Percentiles rank a stretch among this genome's conserved stretches.
phyloP scores from a whole-genome alignment of 106 monocot genomes.

The Xerophyta viscosa region DNA sequence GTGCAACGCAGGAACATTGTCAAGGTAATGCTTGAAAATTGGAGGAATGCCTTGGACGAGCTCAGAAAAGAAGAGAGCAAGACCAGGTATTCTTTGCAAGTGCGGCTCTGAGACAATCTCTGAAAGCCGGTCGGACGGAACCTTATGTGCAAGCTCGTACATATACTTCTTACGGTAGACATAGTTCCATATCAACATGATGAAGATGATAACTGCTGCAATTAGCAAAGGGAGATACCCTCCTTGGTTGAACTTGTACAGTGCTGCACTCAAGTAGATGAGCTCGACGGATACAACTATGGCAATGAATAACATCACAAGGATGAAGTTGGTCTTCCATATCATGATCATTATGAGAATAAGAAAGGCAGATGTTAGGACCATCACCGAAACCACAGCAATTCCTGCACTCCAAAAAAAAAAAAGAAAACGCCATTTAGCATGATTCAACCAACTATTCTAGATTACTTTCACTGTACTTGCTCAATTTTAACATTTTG shows the following conservation, averaged over 20 bases:
- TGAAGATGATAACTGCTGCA: conserved; percentile 10
- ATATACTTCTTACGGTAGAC: conserved; percentile 14
- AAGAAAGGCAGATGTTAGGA: conserved; percentile 17
- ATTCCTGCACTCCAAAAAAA: conserved; percentile 17
- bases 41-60: conserved; percentile 39
- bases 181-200: conserved; percentile 38
- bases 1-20: conserved; percentile 28
- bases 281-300: conserved; percentile 17
- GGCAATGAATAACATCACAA: conserved; percentile 6
- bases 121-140: conserved; percentile 1
- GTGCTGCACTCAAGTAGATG: conserved; percentile 19
- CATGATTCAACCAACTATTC: too few relatives aligned
- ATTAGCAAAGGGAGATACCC: conserved; percentile 26
- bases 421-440: too few relatives aligned
- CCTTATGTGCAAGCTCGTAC: conserved; percentile 19
- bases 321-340: conserved; percentile 17
- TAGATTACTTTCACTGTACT: too few relatives aligned
- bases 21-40: conserved; percentile 24
- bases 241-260: conserved; percentile 31
- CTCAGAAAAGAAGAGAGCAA: conserved; percentile 39
- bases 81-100: conserved; percentile 18
- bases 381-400: conserved; percentile 27
- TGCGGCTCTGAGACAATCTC: background rate
- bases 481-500: too few relatives aligned
- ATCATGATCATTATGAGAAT: conserved; percentile 28